These are phyloP conservation scores for Tetrahymena borealis DNA, from an alignment of 73 alveolate species.

Conservation along the genomic window DNA sequence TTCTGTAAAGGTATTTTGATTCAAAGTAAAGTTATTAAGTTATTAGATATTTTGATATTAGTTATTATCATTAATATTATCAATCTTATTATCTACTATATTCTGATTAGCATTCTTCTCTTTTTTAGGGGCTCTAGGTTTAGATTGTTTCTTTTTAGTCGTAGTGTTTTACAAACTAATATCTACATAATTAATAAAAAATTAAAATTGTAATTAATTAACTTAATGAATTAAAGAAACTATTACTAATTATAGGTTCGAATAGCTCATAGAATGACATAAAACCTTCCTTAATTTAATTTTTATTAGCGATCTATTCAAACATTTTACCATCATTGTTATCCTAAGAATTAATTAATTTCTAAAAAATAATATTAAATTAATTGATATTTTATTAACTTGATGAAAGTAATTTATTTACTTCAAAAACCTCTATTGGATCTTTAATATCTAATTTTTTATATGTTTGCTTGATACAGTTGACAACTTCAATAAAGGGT, in stretches of 20 bases:
- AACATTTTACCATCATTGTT: neutral
- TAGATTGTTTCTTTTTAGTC: neutral
- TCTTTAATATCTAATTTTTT: neutral
- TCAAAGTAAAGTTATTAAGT: neutral
- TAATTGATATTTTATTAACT: neutral
- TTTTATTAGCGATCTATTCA: neutral
- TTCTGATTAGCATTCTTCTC: neutral
- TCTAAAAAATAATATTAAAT: neutral
- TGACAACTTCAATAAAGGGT: neutral
- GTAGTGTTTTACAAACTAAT: neutral
- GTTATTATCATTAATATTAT: neutral
- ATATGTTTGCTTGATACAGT: neutral
- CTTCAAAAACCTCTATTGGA: neutral
- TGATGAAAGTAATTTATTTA: neutral
- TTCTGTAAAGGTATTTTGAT: neutral
- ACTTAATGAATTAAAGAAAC: neutral
- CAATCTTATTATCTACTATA: neutral
- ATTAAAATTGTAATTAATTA: neutral
- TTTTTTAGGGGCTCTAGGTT: neutral
- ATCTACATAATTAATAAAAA: neutral
- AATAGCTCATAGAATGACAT: neutral
- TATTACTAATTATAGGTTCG: neutral
- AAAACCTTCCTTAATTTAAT: neutral
- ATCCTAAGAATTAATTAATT: neutral
- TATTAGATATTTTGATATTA: neutral